Base-by-base conservation (phyloP, 805 yeast species). In the Saturnispora halmiae region DNA sequence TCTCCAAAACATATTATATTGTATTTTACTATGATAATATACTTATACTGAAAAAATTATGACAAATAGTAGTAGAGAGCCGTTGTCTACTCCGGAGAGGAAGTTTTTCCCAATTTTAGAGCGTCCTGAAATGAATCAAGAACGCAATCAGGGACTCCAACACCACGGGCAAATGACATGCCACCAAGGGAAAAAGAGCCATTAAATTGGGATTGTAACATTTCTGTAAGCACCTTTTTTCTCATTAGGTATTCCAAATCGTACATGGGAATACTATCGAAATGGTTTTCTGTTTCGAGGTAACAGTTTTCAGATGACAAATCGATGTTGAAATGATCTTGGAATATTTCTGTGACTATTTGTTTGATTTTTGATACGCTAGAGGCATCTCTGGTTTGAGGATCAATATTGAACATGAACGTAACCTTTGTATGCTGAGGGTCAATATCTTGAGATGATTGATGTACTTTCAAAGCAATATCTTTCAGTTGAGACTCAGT, bases 111-210 rank as follows among this genome's bases (percentile, higher is more conserved):
- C 19, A 39, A 16, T 8, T 20, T 21, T n/a, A 57, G 48, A 4
- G 88, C 92, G 42, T 68, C 73, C 36, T 68, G 70, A 40, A 82
- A 67, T 3, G 81, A 73, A 52, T 78, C 76, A 25, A 73, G 58
- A 1, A 85, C 79, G 47, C 88, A 81, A 60, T 88, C 96, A 1
- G 95, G 95, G 2, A 88, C 88, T 1, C 96, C 96, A 7, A 85
- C 77, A 1, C 94, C 90, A 33, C 71, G 74, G 7, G 86, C 82
- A 48, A 82, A 76, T 2, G 77, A 68, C 77, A 83, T 85, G 0
- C 96, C 96, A 15, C 92, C 87, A 2, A 82, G 52, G 0, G 76
- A 70, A 11, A 79, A 52, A 31, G 61, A 62, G 27, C 68, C 63
- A 1, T 56, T 47, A 50, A 42, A 36, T 19, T 36, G 38, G 2